phyloP scores from a whole-genome alignment of 495 filamentous ascomycete species.

The Lineolata rhizophorae region DNA sequence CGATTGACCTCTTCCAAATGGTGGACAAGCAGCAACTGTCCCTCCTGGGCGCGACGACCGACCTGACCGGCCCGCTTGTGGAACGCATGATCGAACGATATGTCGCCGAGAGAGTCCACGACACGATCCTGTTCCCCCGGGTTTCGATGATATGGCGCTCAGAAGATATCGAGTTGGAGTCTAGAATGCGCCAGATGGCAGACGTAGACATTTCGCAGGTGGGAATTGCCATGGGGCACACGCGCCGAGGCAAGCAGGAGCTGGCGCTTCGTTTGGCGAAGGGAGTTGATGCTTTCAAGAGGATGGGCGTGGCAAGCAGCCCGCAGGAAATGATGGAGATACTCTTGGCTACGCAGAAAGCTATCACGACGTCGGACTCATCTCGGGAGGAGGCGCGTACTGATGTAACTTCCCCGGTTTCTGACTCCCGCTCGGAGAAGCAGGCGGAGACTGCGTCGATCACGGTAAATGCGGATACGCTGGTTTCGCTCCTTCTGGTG shows the following conservation, averaged over 20 bases:
- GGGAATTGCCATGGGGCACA: conserved; percentile 61
- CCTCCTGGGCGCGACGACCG: conserved; percentile 74
- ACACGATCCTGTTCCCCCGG: conserved; percentile 61
- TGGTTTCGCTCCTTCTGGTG: conserved; percentile 78
- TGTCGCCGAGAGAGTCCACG: conserved; percentile 81
- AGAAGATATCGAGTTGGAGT: conserved; percentile 81
- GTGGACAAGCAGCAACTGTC: conserved; percentile 94
- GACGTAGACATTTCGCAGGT: conserved; percentile 88
- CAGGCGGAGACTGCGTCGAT: conserved; percentile 32
- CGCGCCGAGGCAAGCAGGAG: conserved; percentile 46
- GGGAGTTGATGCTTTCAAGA: conserved; percentile 77
- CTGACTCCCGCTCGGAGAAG: conserved; percentile 31
- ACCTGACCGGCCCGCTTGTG: conserved; percentile 77
- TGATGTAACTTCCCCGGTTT: conserved; percentile 13
- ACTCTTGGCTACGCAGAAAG: conserved; percentile 68
- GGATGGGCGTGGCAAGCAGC: conserved; percentile 60
- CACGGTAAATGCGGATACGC: conserved; percentile 85
- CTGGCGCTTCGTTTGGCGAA: conserved; percentile 44
- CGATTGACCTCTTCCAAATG: conserved; percentile 84
- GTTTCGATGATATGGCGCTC: conserved; percentile 53
- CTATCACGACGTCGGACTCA: conserved; percentile 39
- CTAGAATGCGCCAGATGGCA: conserved; percentile 77
- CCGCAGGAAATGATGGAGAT: conserved; percentile 91
- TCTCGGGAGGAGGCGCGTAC: conserved; percentile 16
- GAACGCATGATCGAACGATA: conserved; percentile 92